Conservation (phyloP, 257 asterid genomes). For the Solanum habrochaites region DNA sequence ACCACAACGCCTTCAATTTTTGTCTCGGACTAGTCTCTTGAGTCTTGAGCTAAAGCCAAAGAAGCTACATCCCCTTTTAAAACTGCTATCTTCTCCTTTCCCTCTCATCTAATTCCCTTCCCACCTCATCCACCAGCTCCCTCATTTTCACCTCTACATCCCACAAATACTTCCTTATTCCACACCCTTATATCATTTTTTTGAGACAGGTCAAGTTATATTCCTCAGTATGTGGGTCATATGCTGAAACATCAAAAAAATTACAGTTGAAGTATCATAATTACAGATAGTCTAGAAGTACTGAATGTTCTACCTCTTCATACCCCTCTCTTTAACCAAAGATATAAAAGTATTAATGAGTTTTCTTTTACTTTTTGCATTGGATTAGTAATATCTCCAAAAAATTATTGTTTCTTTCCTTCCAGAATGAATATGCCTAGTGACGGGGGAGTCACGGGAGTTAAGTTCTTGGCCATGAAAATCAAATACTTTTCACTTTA, state of each 20-base stretch:
- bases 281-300: no score
- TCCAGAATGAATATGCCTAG: background rate
- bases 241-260: no score
- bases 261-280: no score
- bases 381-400: no score
- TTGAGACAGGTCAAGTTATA: no score
- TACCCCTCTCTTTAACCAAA: no score
- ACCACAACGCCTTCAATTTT: background rate
- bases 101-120: background rate
- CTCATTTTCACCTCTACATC: background rate
- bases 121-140: background rate
- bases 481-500: background rate
- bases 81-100: background rate
- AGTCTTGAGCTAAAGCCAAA: background rate
- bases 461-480: background rate
- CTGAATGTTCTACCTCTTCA: no score
- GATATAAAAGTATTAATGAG: no score
- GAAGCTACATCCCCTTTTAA: background rate
- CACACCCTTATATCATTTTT: background rate
- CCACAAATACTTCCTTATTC: background rate
- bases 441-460: no score
- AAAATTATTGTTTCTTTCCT: no score
- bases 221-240: no score
- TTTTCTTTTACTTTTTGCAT: no score
- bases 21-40: background rate